Base-by-base conservation (phyloP, 768 basidiomycete genomes). In the Lentinula lateritia region DNA sequence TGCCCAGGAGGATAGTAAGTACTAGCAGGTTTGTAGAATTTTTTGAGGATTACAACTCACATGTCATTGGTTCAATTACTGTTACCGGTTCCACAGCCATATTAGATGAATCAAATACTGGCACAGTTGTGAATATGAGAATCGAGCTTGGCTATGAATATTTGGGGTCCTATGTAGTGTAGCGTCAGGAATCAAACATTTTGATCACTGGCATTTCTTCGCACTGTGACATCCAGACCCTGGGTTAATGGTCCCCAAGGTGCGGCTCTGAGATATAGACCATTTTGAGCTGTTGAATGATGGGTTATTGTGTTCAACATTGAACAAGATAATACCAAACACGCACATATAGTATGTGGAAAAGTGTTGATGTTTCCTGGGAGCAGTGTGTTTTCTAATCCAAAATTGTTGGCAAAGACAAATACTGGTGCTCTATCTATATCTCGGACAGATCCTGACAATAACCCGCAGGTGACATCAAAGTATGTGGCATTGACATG, bases 401-500 rank as follows among this genome's bases (percentile, higher is more conserved):
- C 56, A 23, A 58, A 34, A 15, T 34, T 12, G 6, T 20, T 13
- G 16, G 20, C n/a, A 23, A 41, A 50, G 38, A 52, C 13, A 60
- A 60, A 48, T 35, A n/a, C 28, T 60, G 28, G 45, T 10, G 12
- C 15, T 46, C 39, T 23, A 10, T 36, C 10, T 6, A 32, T 20
- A 15, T 38, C 23, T 10, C 38, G 50, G 28, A 60, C 10, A 36
- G 36, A 28, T 20, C 50, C 58, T 32, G 36, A 42, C 35, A 60
- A 18, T 34, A 20, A 60, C n/a, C 58, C 58, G 12, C 58, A 60
- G 18, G 46, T 50, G 34, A 60, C 58, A 23, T 60, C 28, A 48
- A 60, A 60, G 23, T 50, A 36, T 10, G 58, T 60, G 20, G 58
- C 58, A 8, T 20, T 38, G n/a, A 52, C 50, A 5, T 34, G 6